Evolutionary conservation across 140 eudicot species (phyloP), one percentile per base, ranked within the genome.

Genomic region (Oenanthe javanica): DNA sequence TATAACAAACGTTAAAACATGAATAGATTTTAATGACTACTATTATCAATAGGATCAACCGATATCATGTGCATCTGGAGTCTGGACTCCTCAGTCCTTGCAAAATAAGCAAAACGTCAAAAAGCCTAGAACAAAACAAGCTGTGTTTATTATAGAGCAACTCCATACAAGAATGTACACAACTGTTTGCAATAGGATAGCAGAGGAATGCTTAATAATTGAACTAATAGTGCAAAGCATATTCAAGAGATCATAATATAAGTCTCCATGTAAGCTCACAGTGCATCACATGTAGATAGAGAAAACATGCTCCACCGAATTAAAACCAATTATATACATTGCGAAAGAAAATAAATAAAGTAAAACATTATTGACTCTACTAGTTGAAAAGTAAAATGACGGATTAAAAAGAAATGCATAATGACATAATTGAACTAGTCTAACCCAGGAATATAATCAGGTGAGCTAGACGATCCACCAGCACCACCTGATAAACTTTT

Each of bases 381-480:
- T 10, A 74, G 36, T 74, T 21, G 7, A 27, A 46, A 21, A n/a
- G 38, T 19, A 72, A 74, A 74, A 11, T 2, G 21, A 5, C 21
- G 59, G 42, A 47, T 74, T 0, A 1, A 74, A 21, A 74, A 74
- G 57, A 47, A 74, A 21, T n/a, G 78, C 78, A 74, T 23, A 12
- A 46, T 10, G 38, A 15, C 78, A 14, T 47, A 47, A 63, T 63
- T 70, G 23, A 74, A 74, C 78, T 74, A 74, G 11, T 74, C 78
- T 74, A 74, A 74, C 55, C 78, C 78, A 74, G 78, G 57, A 74
- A 75, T 25, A 70, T 55, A 74, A 81, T 48, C 76, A 43, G 48
- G 19, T 21, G 90, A 82, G 48, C 88, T 79, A 0, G 90, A 81
- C 16, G 78, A 47, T 11, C 78, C 78, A 45, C 77, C 77, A 72